Evolutionary conservation across 2,329 filamentous ascomycete species (phyloP), one percentile per base, ranked within the genome.

Genomic region (Aspergillus aculeatus): DNA sequence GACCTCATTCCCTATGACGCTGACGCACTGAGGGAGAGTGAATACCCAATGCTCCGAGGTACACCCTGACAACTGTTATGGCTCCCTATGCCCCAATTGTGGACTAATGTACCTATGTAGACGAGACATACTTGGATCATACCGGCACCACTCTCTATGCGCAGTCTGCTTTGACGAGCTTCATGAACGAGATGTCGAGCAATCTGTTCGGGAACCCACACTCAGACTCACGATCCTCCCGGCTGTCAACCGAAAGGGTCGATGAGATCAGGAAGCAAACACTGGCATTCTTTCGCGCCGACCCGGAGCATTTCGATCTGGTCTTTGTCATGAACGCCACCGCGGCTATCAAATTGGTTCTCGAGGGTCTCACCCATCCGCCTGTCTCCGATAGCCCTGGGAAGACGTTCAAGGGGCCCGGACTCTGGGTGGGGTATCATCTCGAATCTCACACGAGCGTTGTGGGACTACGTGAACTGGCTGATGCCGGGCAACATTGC

Each of bases 131-230:
- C 35, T 51, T 64, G 2, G 62, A 64, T 31, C 62, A 64, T 38
- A 59, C 62, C 0, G 62, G 62, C 31, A 56, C 60, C 3, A 62
- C 62, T 12, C 47, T 64, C 5, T 64, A 62, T 44, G 49, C 62
- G 1, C 57, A 54, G 29, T 64, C 62, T 2, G n/a, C 56, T n/a
- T 29, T 64, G n/a, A 54, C 54, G 49, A 24, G 49, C 1, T 62
- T 61, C 35, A 54, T 57, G 2, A 16, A 24, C 5, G 60, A 64
- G 23, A 50, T 64, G 19, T 57, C 59, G 47, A 9, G 19, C 7
- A 62, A 61, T 47, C 38, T 64, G 19, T 59, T 59, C 12, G 62
- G 62, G 2, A 64, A 64, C 32, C 62, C 62, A 21, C 62, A 64
- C 19, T 60, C 59, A 0, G 60, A 62, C 16, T 60, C 62, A 14